Percentiles rank a stretch among this genome's conserved stretches.
phyloP scores from a whole-genome alignment of 192 early-diverging fungal genomes.

The Coemansia sp. region DNA sequence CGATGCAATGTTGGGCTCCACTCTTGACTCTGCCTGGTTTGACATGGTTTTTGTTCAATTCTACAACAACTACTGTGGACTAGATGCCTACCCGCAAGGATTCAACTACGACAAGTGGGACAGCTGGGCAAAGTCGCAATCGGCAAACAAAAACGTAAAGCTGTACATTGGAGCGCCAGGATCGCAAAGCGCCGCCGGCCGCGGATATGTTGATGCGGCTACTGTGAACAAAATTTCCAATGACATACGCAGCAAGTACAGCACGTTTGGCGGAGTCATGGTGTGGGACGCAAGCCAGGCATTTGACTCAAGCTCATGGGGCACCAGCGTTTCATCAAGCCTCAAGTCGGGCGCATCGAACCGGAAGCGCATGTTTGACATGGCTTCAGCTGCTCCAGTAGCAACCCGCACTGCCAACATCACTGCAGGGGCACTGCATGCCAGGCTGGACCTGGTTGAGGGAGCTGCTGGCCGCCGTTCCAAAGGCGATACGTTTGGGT shows the following conservation, averaged over 20 bases:
- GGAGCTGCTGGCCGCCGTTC: neutral
- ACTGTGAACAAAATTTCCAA: slow-evolving; percentile 43
- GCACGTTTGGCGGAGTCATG: slow-evolving; percentile 69
- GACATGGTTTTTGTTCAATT: slow-evolving; percentile 67
- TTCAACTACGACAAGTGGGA: slow-evolving; percentile 65
- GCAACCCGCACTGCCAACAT: neutral
- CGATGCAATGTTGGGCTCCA: slow-evolving; percentile 56
- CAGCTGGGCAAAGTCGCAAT: slow-evolving; percentile 57
- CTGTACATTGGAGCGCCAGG: slow-evolving; percentile 60
- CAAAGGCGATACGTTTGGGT: neutral
- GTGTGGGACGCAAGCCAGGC: slow-evolving; percentile 58
- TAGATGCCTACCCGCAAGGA: slow-evolving; percentile 44
- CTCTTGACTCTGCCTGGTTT: slow-evolving; percentile 60
- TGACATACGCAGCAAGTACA: slow-evolving; percentile 36
- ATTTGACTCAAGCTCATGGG: slow-evolving; percentile 32
- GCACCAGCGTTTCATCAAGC: slow-evolving; percentile 24
- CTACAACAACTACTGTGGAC: slow-evolving; percentile 67
- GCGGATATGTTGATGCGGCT: slow-evolving; percentile 51
- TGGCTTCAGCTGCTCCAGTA: neutral
- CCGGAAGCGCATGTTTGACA: neutral
- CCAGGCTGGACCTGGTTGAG: slow-evolving; percentile 4
- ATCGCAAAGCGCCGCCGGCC: slow-evolving; percentile 54
- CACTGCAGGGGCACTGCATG: slow-evolving; percentile 1
- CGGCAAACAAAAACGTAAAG: slow-evolving; percentile 59
- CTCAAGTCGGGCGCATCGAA: slow-evolving; percentile 22